phyloP scores from a whole-genome alignment of 139 green algal genomes.

The Haematococcus lacustris region DNA sequence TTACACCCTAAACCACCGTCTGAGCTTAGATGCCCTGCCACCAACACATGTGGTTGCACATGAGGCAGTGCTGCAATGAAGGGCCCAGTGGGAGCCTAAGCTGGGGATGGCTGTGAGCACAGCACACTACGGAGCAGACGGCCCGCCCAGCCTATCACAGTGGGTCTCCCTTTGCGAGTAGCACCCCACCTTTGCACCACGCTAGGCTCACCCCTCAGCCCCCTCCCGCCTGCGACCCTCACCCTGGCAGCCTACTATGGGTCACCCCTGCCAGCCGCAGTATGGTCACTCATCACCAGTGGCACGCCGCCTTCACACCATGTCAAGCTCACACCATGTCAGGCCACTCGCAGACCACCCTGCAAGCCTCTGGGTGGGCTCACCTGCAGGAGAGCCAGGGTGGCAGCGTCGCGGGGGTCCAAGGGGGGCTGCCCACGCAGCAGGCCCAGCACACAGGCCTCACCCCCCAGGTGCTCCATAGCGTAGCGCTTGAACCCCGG shows the following conservation, averaged over 20 bases:
- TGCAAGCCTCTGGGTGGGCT: constrained; percentile 15
- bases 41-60: too few relatives aligned
- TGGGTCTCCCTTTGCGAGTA: too few relatives aligned
- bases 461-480: constrained; percentile 48
- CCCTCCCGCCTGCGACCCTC: not conserved
- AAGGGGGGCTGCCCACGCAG: constrained; percentile 18
- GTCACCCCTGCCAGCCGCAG: not conserved
- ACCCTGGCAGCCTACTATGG: not conserved
- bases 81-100: too few relatives aligned
- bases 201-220: not conserved
- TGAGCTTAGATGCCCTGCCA: too few relatives aligned
- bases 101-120: too few relatives aligned
- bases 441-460: constrained; percentile 50
- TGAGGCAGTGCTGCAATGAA: too few relatives aligned
- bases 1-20: too few relatives aligned
- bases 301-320: too few relatives aligned
- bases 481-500: constrained; percentile 44
- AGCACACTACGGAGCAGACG: too few relatives aligned
- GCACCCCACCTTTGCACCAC: not conserved
- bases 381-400: constrained; percentile 44
- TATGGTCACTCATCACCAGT: not conserved
- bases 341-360: not conserved
- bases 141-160: too few relatives aligned
- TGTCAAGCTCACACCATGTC: not conserved
- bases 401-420: constrained; percentile 56